Percentiles rank a stretch among this genome's conserved stretches.
phyloP scores from a whole-genome alignment of 257 asterid genomes.

The Solanum piurae region DNA sequence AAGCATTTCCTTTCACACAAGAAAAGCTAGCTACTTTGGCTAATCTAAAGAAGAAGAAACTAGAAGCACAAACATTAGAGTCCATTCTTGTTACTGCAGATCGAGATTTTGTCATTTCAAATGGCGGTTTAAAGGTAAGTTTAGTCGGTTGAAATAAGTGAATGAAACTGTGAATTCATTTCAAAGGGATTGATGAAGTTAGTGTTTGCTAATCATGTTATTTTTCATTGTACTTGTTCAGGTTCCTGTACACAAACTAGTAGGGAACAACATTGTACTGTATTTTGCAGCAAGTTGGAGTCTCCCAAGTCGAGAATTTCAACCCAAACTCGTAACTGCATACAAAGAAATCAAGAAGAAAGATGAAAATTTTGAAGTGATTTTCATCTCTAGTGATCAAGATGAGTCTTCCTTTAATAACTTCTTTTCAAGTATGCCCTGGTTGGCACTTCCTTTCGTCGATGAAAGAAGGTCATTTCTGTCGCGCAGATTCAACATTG shows the following conservation, averaged over 20 bases:
- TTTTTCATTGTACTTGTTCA: neutral
- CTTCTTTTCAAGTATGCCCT: conserved; percentile 22
- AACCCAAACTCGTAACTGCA: conserved; percentile 12
- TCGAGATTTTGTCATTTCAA: conserved; percentile 17
- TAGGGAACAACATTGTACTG: conserved; percentile 21
- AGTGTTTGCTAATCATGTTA: neutral
- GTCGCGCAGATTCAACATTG: conserved; percentile 14
- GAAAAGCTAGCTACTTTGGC: conserved; percentile 9
- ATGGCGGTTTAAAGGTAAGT: conserved; percentile 17
- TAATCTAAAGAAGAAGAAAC: conserved; percentile 10
- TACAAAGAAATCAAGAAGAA: conserved; percentile 23
- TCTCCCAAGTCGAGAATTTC: conserved; percentile 25
- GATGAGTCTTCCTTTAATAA: conserved; percentile 14
- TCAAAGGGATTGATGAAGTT: neutral
- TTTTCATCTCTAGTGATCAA: conserved; percentile 27
- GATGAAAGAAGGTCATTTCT: conserved; percentile 13
- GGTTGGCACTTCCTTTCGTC: conserved; percentile 24
- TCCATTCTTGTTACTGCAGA: conserved; percentile 14
- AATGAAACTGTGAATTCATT: neutral
- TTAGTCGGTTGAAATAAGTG: neutral
- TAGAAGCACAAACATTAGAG: conserved; percentile 22
- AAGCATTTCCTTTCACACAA: conserved; percentile 21
- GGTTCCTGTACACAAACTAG: conserved; percentile 23
- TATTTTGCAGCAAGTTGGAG: conserved; percentile 30
- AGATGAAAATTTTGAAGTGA: conserved; percentile 8